phyloP scores from a whole-genome alignment of 2,329 filamentous ascomycete species.

The Pseudogymnoascus sp. region DNA sequence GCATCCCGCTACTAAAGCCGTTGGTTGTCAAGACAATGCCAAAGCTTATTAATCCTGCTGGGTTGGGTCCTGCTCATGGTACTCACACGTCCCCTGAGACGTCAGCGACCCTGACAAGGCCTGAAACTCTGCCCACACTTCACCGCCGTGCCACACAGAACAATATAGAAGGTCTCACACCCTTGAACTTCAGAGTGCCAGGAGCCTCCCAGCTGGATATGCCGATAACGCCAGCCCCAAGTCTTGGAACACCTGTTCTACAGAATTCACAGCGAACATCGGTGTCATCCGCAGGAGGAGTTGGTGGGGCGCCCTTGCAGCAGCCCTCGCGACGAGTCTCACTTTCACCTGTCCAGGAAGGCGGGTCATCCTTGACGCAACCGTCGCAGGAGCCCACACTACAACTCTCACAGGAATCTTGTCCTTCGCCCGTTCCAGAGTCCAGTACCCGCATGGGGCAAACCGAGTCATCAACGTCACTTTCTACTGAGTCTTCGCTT shows the following conservation, averaged over 20 bases:
- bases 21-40: constrained; percentile 46
- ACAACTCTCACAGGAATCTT: background rate
- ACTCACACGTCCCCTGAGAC: background rate
- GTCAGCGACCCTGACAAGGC: background rate
- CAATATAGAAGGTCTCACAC: background rate
- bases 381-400: background rate
- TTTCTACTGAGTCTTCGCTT: background rate
- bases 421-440: background rate
- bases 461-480: background rate
- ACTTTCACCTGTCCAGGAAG: background rate
- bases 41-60: constrained; percentile 6
- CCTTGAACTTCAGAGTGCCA: background rate
- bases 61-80: too few relatives aligned
- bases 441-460: background rate
- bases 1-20: constrained; percentile 80
- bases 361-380: background rate
- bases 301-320: background rate
- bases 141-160: background rate
- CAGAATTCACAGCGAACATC: background rate
- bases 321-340: background rate
- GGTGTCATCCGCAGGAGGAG: background rate
- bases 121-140: background rate
- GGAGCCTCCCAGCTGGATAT: background rate
- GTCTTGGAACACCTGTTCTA: background rate
- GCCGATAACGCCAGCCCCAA: background rate